A percentile compares a stretch with the other conserved stretches of the same genome.
phyloP scores from a whole-genome alignment of 2,329 filamentous ascomycete species.

The Fusarium staphyleae region DNA sequence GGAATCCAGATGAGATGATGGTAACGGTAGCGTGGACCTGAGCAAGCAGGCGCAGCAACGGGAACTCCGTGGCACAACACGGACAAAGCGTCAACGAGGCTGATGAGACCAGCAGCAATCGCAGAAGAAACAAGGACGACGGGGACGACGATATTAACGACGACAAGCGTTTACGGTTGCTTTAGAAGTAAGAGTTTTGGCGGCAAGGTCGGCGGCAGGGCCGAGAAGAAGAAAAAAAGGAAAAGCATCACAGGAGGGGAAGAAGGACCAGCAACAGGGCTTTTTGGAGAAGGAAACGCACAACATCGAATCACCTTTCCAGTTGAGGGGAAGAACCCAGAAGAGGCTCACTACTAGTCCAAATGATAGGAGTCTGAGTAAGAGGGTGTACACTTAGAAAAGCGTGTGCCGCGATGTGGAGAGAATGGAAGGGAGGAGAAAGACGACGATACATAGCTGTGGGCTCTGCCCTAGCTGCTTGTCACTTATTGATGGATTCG shows the following conservation, averaged over 20 bases:
- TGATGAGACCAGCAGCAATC: slow-evolving; percentile 15
- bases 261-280: slow-evolving; percentile 30
- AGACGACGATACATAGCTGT: slow-evolving; percentile 35
- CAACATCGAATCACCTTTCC: slow-evolving; percentile 36
- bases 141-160: slow-evolving; percentile 12
- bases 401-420: slow-evolving; percentile 39
- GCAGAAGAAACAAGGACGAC: slow-evolving; percentile 32
- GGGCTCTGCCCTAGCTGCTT: slow-evolving; percentile 37
- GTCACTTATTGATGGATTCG: slow-evolving; percentile 11
- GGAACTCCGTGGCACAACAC: slow-evolving; percentile 33
- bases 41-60: slow-evolving; percentile 36
- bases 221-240: slow-evolving; percentile 9
- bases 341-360: slow-evolving; percentile 29
- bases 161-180: slow-evolving; percentile 13
- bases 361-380: slow-evolving; percentile 29
- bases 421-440: slow-evolving; percentile 44
- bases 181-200: slow-evolving; percentile 19
- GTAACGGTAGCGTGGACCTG: slow-evolving; percentile 38
- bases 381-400: slow-evolving; percentile 33
- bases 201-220: slow-evolving; percentile 11
- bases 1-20: slow-evolving; percentile 39
- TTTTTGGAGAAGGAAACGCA: slow-evolving; percentile 37
- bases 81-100: slow-evolving; percentile 30
- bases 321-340: slow-evolving; percentile 24
- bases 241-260: slow-evolving; percentile 13